Percentiles rank a stretch among this genome's conserved stretches.
Evolutionary conservation across 768 basidiomycete genomes (phyloP).

Genomic region (Leucocoprinus birnbaumii): DNA sequence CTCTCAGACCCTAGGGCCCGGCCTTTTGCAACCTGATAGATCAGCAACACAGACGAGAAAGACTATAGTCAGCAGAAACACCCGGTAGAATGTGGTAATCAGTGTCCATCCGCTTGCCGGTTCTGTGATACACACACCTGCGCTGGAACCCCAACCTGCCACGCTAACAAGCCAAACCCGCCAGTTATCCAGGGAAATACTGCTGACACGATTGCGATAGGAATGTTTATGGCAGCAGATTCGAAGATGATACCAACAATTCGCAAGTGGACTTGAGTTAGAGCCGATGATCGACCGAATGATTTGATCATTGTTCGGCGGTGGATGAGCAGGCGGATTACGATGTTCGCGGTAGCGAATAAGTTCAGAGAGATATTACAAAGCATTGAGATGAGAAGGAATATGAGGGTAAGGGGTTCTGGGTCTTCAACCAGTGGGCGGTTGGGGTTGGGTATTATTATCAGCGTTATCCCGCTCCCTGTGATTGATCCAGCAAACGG

Average conservation of each 20-base stretch:
- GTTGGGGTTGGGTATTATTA: neutral
- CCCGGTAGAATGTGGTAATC: too few relatives aligned
- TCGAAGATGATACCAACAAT: neutral
- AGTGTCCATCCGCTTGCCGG: too few relatives aligned
- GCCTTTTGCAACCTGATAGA: conserved; percentile 7
- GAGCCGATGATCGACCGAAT: neutral
- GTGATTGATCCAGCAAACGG: too few relatives aligned
- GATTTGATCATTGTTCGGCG: neutral
- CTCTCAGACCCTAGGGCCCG: neutral
- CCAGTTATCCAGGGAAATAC: neutral
- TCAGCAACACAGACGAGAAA: neutral
- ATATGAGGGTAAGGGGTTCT: neutral
- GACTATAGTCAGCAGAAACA: neutral
- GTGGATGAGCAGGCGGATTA: neutral
- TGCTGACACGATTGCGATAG: neutral
- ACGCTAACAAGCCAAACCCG: neutral
- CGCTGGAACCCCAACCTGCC: neutral
- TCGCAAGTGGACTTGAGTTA: neutral
- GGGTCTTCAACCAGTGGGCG: neutral
- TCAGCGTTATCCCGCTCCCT: neutral
- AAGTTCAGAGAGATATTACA: conserved; percentile 3
- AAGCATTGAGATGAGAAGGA: neutral
- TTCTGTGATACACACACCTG: too few relatives aligned
- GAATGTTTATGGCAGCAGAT: neutral
- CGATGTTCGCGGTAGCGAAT: conserved; percentile 1